Evolutionary conservation across 768 basidiomycete genomes (phyloP).

Genomic region (Termitomyces sp.): DNA sequence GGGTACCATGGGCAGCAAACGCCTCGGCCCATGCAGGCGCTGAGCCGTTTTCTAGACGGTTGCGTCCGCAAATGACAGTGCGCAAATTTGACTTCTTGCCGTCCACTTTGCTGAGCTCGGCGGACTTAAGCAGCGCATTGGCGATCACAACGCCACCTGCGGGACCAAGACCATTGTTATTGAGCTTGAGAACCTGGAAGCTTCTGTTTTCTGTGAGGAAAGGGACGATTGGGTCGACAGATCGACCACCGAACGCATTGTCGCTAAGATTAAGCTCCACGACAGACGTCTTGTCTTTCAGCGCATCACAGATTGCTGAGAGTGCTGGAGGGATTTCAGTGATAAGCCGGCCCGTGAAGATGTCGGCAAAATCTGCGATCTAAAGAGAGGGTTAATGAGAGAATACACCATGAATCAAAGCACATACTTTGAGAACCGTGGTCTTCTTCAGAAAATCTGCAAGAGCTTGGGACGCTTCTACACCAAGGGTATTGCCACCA

Average conservation of each 20-base stretch:
- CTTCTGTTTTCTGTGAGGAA: constrained; percentile 82
- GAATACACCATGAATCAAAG: background rate
- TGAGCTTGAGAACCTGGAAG: constrained; percentile 84
- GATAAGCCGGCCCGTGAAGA: constrained; percentile 97
- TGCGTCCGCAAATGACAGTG: constrained; percentile 89
- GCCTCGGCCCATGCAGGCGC: constrained; percentile 84
- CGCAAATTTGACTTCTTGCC: constrained; percentile 72
- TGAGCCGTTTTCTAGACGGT: constrained; percentile 91
- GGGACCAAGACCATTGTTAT: constrained; percentile 96
- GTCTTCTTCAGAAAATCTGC: constrained; percentile 76
- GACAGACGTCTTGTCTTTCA: constrained; percentile 77
- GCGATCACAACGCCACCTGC: constrained; percentile 86
- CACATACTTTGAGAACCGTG: constrained; percentile 63
- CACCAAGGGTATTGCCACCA: constrained; percentile 91
- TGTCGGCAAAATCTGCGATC: constrained; percentile 96
- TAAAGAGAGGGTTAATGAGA: constrained; percentile 28
- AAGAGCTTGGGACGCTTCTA: constrained; percentile 84
- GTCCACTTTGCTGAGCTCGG: constrained; percentile 60
- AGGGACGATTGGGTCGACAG: constrained; percentile 89
- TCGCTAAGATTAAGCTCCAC: constrained; percentile 90
- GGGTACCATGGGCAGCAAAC: constrained; percentile 78
- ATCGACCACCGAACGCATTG: constrained; percentile 95
- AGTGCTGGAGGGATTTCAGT: constrained; percentile 92
- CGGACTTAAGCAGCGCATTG: constrained; percentile 77
- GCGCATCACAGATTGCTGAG: constrained; percentile 82